A percentile compares a stretch with the other conserved stretches of the same genome.
These are phyloP conservation scores for Alternaria sp. DNA, from an alignment of 2,329 filamentous ascomycete genomes.

Conservation along the genomic window DNA sequence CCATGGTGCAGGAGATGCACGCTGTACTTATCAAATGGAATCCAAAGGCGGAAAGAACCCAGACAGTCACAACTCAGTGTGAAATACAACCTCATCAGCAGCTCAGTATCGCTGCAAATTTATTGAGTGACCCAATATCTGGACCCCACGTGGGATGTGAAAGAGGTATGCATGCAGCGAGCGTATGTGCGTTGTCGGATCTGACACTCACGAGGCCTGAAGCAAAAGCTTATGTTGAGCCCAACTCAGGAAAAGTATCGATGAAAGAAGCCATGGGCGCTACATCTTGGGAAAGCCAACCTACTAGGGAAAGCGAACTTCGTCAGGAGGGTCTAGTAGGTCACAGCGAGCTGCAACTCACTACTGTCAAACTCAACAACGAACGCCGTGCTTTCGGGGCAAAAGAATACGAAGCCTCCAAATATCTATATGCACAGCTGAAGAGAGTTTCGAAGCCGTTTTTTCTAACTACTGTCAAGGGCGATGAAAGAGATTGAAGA, in stretches of 20 bases:
- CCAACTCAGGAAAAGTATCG: background rate
- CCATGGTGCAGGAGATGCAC: background rate
- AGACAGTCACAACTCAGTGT: background rate
- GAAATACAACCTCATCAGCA: accelerated
- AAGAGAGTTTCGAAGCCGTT: background rate
- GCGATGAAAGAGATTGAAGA: conserved; percentile 10
- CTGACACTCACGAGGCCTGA: background rate
- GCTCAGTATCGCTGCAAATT: background rate
- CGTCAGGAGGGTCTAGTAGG: background rate
- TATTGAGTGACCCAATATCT: background rate
- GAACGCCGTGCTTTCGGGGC: conserved; percentile 8
- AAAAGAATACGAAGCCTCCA: background rate
- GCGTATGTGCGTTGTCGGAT: background rate
- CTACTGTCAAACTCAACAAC: background rate
- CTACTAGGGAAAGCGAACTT: background rate
- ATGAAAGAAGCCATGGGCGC: background rate
- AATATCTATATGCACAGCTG: background rate
- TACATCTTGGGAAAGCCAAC: background rate
- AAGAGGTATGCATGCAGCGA: background rate
- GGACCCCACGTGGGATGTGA: accelerated
- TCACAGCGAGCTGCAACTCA: background rate
- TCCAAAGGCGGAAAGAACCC: background rate
- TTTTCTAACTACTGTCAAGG: background rate
- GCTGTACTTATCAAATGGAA: background rate
- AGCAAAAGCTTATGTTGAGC: background rate